Percentiles rank a stretch among this genome's conserved stretches.
phyloP scores from a whole-genome alignment of 441 rosid genomes.

The Adansonia gregorii region DNA sequence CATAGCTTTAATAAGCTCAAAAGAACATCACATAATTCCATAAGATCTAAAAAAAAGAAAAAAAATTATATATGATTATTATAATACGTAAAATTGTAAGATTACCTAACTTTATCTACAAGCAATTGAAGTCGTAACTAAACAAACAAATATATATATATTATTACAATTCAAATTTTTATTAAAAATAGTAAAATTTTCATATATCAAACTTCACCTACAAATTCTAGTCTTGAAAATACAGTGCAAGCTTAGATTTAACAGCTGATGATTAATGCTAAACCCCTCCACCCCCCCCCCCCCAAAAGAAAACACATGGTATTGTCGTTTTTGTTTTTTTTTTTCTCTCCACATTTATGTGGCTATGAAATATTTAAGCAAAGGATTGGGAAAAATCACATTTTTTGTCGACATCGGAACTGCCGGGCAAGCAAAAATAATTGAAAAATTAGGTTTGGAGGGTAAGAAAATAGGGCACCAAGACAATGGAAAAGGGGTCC shows the following conservation, averaged over 20 bases:
- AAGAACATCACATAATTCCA: no score
- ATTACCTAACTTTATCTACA: neutral
- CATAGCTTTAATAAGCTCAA: no score
- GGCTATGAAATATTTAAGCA: neutral
- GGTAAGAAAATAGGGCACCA: neutral
- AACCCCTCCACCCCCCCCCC: neutral
- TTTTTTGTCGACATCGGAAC: no score
- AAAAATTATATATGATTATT: no score
- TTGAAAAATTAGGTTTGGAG: neutral
- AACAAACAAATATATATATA: no score
- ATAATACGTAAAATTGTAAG: no score
- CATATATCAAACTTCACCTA: neutral
- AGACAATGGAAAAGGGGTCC: neutral
- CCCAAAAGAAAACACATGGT: no score
- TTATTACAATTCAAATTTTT: neutral
- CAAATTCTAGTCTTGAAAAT: neutral
- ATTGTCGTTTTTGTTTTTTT: no score
- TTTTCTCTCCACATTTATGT: neutral
- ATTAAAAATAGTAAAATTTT: neutral
- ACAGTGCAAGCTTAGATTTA: neutral
- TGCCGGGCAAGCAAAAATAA: neutral
- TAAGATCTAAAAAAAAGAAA: neutral
- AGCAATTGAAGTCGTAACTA: neutral
- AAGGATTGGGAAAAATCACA: neutral
- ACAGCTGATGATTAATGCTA: neutral